A percentile compares a stretch with the other conserved stretches of the same genome.
Evolutionary conservation across 164 flowering plant species (phyloP).

Genomic region (Sextonia rubra): DNA sequence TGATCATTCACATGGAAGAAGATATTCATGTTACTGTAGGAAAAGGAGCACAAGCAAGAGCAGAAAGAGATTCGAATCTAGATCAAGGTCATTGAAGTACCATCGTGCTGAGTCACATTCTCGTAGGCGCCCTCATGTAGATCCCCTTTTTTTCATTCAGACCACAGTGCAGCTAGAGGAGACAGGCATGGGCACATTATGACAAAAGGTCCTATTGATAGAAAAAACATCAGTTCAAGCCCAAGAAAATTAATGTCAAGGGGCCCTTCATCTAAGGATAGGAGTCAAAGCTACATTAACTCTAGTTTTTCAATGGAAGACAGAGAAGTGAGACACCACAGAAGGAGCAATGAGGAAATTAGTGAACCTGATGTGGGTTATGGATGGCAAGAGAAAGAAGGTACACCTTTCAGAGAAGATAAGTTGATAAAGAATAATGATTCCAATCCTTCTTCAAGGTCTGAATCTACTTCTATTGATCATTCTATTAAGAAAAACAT

Average conservation of each 20-base stretch:
- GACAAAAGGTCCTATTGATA: constrained; percentile 11
- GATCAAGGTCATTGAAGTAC: constrained; percentile 7
- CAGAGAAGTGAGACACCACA: not conserved
- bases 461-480: constrained; percentile 6
- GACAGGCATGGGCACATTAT: constrained; percentile 1
- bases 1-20: constrained; percentile 9
- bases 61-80: constrained; percentile 15
- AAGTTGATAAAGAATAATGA: not conserved
- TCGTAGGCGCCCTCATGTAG: constrained; percentile 8
- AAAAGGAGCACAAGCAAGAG: constrained; percentile 13
- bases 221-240: constrained; percentile 10
- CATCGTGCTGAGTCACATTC: constrained; percentile 7
- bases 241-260: not conserved
- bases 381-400: not conserved
- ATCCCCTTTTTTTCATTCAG: constrained; percentile 14
- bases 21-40: constrained; percentile 9
- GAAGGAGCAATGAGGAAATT: constrained; percentile 2
- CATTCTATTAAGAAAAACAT: constrained; percentile 9
- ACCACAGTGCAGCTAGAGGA: constrained; percentile 1
- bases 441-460: constrained; percentile 11
- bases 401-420: not conserved
- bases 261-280: not conserved
- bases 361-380: constrained; percentile 1
- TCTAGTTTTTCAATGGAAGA: not conserved
- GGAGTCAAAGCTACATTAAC: not conserved